A percentile compares a stretch with the other conserved stretches of the same genome.
Evolutionary conservation across 371 early-diverging fungal species (phyloP).

Genomic region (Nematocida homosporus): DNA sequence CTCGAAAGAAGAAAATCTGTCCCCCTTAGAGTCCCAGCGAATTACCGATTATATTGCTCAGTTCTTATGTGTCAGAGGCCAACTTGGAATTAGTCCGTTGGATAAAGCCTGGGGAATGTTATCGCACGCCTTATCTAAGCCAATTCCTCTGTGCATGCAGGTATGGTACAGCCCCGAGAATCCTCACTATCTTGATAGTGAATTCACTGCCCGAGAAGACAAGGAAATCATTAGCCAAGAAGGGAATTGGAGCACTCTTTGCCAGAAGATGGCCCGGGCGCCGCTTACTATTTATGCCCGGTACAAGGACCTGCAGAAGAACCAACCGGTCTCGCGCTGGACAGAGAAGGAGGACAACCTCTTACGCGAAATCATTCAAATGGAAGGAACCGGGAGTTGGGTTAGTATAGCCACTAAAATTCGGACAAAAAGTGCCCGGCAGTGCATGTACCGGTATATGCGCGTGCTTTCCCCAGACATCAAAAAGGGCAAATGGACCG

Average conservation of each 20-base stretch:
- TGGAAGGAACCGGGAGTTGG: conserved; percentile 70
- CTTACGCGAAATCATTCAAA: conserved; percentile 75
- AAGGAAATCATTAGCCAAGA: conserved; percentile 16
- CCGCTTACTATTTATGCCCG: conserved; percentile 37
- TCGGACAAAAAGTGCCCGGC: conserved; percentile 61
- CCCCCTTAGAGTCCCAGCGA: neutral
- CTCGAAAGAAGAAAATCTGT: neutral
- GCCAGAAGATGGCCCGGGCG: conserved; percentile 24
- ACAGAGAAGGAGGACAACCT: conserved; percentile 74
- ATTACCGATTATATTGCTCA: conserved; percentile 7
- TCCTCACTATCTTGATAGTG: conserved; percentile 3
- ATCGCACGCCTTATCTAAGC: too few species aligned
- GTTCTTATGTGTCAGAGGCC: conserved; percentile 2
- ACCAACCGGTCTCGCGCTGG: conserved; percentile 72
- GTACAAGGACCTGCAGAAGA: conserved; percentile 31
- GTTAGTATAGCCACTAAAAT: conserved; percentile 42
- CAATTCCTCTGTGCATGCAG: conserved; percentile 40
- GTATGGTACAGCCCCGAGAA: conserved; percentile 42
- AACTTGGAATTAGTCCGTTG: too few species aligned
- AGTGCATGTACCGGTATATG: conserved; percentile 77
- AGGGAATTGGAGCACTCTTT: conserved; percentile 45
- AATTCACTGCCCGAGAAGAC: conserved; percentile 18
- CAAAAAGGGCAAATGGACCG: conserved; percentile 68
- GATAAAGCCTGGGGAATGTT: too few species aligned
- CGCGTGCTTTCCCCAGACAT: conserved; percentile 73